Conservation (phyloP, 139 green algal species). For the Chloropicon primus region DNA sequence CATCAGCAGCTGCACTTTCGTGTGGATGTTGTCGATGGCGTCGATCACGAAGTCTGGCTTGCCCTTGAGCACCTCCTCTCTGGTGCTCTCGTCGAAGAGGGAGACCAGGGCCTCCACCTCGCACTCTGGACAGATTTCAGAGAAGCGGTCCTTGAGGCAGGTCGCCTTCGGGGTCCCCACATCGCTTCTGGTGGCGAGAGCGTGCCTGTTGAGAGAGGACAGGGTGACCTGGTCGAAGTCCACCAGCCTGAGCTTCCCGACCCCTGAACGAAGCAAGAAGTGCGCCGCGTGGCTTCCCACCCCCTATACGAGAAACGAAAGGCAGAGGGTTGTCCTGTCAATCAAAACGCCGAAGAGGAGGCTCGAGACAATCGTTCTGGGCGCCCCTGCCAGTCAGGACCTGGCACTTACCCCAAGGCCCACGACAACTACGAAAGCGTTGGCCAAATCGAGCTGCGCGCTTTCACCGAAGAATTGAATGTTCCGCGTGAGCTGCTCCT, state of each 20-base stretch:
- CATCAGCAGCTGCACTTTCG: constrained; percentile 81
- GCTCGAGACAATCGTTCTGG: too few relatives aligned
- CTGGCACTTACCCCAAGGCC: constrained; percentile 68
- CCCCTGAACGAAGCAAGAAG: constrained; percentile 79
- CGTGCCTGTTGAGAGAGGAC: constrained; percentile 86
- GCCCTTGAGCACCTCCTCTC: constrained; percentile 64
- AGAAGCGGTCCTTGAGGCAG: constrained; percentile 64
- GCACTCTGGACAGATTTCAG: constrained; percentile 78
- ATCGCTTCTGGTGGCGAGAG: constrained; percentile 75
- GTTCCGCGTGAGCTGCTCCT: constrained; percentile 82
- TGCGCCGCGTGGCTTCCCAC: constrained; percentile 88
- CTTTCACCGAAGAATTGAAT: constrained; percentile 73
- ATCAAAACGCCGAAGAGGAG: too few relatives aligned
- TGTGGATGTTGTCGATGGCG: constrained; percentile 98
- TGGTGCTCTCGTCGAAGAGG: constrained; percentile 66
- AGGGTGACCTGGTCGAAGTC: constrained; percentile 95
- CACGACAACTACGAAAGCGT: constrained; percentile 81
- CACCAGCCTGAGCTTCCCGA: constrained; percentile 76
- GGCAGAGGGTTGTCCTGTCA: too few relatives aligned
- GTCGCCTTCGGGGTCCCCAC: constrained; percentile 82
- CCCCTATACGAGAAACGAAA: constrained; percentile 35
- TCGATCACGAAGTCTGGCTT: constrained; percentile 83
- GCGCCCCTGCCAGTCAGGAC: too few relatives aligned
- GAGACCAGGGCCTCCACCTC: constrained; percentile 27
- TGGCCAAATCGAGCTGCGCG: constrained; percentile 42